phyloP scores from a whole-genome alignment of 768 basidiomycete species.

The Hygrocybe punicea region DNA sequence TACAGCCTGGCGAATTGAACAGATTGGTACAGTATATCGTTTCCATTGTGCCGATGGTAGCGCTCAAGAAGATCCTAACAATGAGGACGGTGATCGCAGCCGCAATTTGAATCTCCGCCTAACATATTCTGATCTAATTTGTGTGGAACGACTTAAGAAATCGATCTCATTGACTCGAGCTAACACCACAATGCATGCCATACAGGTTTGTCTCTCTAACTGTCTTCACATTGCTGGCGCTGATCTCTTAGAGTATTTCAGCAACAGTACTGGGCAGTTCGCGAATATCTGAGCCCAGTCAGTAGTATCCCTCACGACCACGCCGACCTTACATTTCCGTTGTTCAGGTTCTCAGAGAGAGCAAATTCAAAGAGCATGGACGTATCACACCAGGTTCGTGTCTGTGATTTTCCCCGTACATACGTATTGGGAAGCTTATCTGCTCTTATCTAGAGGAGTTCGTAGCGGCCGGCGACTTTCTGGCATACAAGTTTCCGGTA shows the following conservation, averaged over 20 bases:
- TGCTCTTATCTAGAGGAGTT: constrained; percentile 75
- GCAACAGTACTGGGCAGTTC: constrained; percentile 91
- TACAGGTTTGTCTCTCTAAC: background rate
- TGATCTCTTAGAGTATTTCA: constrained; percentile 27
- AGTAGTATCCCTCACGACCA: constrained; percentile 24
- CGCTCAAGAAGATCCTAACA: too few relatives aligned
- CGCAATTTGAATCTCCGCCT: too few relatives aligned
- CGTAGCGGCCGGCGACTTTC: constrained; percentile 95
- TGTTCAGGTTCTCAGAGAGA: constrained; percentile 86
- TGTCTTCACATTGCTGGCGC: background rate
- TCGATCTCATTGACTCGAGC: background rate
- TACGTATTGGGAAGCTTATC: background rate
- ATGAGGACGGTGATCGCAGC: too few relatives aligned
- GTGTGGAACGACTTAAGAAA: too few relatives aligned
- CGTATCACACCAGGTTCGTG: constrained; percentile 85
- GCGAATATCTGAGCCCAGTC: constrained; percentile 91
- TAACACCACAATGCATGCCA: background rate
- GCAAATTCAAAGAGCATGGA: constrained; percentile 98
- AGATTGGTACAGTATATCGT: too few relatives aligned
- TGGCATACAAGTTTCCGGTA: constrained; percentile 96
- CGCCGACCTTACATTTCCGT: constrained; percentile 27
- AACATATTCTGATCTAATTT: too few relatives aligned
- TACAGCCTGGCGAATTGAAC: too few relatives aligned
- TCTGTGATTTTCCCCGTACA: too few relatives aligned
- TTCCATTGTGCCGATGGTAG: too few relatives aligned